Conservation (phyloP, 1,139 yeast genomes). For the Ogataea hybrid region DNA sequence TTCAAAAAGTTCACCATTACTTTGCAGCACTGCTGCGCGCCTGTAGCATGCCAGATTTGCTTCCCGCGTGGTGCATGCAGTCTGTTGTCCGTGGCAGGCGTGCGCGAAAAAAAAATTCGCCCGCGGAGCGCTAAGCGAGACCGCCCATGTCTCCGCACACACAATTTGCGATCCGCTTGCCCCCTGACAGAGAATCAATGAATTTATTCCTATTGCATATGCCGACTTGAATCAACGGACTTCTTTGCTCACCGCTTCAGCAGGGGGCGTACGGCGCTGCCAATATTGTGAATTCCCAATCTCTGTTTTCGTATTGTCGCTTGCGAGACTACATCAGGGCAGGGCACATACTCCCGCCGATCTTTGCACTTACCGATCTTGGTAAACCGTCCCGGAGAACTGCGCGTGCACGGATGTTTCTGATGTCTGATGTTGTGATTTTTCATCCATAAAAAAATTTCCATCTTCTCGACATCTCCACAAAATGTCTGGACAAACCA, state of each 20-base stretch:
- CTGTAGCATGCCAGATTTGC: conserved; percentile 11
- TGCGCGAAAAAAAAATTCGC: conserved; percentile 1
- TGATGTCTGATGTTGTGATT: not conserved
- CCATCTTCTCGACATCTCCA: conserved; percentile 1
- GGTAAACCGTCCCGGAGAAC: not conserved
- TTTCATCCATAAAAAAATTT: conserved; percentile 6
- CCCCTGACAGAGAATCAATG: not conserved
- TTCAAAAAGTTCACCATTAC: conserved; percentile 5
- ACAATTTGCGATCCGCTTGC: not conserved
- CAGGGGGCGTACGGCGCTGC: not conserved
- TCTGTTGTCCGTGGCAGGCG: conserved; percentile 1
- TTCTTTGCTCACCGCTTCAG: too few species aligned
- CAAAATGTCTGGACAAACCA: conserved; percentile 4
- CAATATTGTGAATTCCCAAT: not conserved
- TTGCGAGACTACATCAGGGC: not conserved
- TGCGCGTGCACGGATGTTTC: conserved; percentile 9
- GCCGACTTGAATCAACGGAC: not conserved
- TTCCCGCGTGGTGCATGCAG: conserved; percentile 13
- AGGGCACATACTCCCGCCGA: conserved; percentile 6
- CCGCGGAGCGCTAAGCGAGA: not conserved
- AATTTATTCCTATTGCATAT: not conserved
- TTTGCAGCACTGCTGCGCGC: conserved; percentile 12
- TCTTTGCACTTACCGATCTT: not conserved
- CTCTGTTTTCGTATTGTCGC: not conserved
- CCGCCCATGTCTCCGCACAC: not conserved